Conservation (phyloP, 2,329 filamentous ascomycete species). For the Gnomoniopsis sp. region DNA sequence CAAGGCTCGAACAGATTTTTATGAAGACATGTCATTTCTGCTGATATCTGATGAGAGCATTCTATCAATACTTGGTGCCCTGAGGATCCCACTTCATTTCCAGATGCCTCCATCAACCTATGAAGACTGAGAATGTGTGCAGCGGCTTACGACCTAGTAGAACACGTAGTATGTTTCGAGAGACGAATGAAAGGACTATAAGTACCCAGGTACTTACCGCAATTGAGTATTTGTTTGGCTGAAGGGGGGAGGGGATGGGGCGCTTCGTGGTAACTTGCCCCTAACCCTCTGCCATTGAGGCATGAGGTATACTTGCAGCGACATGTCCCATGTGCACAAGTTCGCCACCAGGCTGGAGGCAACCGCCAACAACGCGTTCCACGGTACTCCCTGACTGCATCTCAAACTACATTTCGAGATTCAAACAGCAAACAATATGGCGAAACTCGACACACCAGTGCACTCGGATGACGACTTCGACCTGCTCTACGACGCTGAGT, state of each 20-base stretch:
- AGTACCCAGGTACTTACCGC: too few relatives aligned
- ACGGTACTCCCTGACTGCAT: neutral
- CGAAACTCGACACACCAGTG: neutral
- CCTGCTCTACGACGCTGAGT: slow-evolving; percentile 1
- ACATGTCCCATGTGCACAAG: neutral
- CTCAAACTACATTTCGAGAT: neutral
- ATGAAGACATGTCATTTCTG: too few relatives aligned
- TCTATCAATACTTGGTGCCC: too few relatives aligned
- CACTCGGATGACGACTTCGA: slow-evolving; percentile 14
- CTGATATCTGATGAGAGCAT: too few relatives aligned
- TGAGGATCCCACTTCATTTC: too few relatives aligned
- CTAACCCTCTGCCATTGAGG: neutral
- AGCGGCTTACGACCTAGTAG: too few relatives aligned
- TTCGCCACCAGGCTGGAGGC: neutral
- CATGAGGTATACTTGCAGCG: neutral
- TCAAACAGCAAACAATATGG: neutral
- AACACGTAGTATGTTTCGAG: too few relatives aligned
- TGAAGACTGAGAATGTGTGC: too few relatives aligned
- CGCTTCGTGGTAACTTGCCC: neutral
- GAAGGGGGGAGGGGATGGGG: too few relatives aligned
- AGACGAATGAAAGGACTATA: too few relatives aligned
- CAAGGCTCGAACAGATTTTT: too few relatives aligned
- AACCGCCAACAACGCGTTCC: neutral
- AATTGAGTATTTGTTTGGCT: neutral
- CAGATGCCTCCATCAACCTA: too few relatives aligned